A percentile compares a stretch with the other conserved stretches of the same genome.
phyloP scores from a whole-genome alignment of 306 rosid species.

The Prunus fruticosa region DNA sequence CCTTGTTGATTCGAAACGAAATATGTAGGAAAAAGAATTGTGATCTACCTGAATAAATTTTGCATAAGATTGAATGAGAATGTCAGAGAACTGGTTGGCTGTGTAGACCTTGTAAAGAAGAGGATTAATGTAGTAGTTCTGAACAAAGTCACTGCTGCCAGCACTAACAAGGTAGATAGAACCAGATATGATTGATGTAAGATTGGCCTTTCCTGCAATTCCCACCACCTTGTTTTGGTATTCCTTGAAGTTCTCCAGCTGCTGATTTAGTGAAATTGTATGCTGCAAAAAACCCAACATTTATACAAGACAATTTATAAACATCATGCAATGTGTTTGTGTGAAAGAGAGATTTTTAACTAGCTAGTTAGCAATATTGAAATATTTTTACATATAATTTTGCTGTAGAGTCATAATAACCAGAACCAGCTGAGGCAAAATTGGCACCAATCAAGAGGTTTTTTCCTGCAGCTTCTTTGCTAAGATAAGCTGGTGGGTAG shows the following conservation, averaged over 20 bases:
- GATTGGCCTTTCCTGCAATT: conserved; percentile 41
- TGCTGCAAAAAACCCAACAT: conserved; percentile 36
- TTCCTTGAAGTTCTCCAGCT: conserved; percentile 59
- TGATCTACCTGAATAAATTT: conserved; percentile 47
- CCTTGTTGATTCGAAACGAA: not conserved
- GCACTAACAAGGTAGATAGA: conserved; percentile 46
- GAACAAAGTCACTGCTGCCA: conserved; percentile 70
- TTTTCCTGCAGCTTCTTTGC: conserved; percentile 19
- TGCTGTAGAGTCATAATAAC: conserved; percentile 52
- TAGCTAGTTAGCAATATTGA: not conserved
- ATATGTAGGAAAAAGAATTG: not conserved
- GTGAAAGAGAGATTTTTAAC: not conserved
- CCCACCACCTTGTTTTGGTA: conserved; percentile 43
- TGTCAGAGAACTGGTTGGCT: conserved; percentile 49
- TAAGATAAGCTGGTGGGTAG: conserved; percentile 38
- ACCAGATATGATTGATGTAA: conserved; percentile 50
- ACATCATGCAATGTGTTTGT: not conserved
- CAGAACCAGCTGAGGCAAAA: conserved; percentile 74
- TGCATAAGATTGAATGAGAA: conserved; percentile 39
- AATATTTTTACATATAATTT: conserved; percentile 39
- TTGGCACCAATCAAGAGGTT: conserved; percentile 43
- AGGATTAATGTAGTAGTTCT: conserved; percentile 66
- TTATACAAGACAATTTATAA: not conserved
- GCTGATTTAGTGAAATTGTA: conserved; percentile 48
- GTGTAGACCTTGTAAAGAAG: conserved; percentile 41